Conservation (phyloP, 2,329 filamentous ascomycete species). For the Hymenoscyphus occultus region DNA sequence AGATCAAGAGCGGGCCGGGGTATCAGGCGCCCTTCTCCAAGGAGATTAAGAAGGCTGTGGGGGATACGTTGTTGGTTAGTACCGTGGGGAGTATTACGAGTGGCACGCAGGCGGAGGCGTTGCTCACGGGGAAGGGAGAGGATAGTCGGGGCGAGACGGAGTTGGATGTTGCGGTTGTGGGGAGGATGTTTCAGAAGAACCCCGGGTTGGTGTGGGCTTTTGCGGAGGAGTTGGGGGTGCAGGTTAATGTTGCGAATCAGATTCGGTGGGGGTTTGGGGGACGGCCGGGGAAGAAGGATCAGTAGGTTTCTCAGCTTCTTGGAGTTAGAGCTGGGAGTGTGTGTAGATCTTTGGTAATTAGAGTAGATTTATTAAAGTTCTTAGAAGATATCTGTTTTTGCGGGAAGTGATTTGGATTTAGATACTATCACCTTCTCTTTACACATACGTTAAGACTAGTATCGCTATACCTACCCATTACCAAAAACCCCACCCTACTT, state of each 20-base stretch:
- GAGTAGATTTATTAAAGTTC: too few relatives aligned
- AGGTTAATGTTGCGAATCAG: constrained; percentile 50
- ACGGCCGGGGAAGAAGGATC: constrained; percentile 25
- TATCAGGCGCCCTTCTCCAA: constrained; percentile 73
- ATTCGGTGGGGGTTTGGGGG: constrained; percentile 55
- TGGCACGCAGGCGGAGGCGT: constrained; percentile 45
- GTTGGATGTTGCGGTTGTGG: constrained; percentile 49
- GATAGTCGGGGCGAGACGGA: constrained; percentile 40
- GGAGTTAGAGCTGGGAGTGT: too few relatives aligned
- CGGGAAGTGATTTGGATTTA: too few relatives aligned
- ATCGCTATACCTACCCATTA: too few relatives aligned
- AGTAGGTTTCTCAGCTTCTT: too few relatives aligned
- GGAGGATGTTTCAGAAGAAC: constrained; percentile 57
- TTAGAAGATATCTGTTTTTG: too few relatives aligned
- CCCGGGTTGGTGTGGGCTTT: constrained; percentile 54
- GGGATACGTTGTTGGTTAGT: constrained; percentile 50
- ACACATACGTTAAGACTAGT: too few relatives aligned
- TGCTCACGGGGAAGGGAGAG: constrained; percentile 48
- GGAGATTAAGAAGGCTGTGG: constrained; percentile 69
- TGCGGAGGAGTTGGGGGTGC: constrained; percentile 51
- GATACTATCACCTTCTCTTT: too few relatives aligned
- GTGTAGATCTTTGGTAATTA: too few relatives aligned
- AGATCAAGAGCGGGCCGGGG: constrained; percentile 55
- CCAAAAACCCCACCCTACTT: too few relatives aligned
- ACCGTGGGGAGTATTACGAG: constrained; percentile 50